Conservation (phyloP, 208 protist genomes). For the Strigomonas oncopelti region DNA sequence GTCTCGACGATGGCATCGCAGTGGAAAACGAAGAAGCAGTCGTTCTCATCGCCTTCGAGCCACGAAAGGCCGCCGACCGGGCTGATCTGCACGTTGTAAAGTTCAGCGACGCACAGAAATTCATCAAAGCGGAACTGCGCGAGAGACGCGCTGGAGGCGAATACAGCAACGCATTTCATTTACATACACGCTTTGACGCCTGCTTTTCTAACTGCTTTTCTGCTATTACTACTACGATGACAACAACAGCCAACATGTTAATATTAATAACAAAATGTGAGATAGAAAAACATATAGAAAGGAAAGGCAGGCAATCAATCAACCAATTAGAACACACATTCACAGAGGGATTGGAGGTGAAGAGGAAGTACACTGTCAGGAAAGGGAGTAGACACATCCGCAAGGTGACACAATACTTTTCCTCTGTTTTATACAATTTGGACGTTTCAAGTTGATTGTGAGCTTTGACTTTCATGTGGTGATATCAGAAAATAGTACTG, state of each 20-base stretch:
- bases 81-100: conserved; percentile 30
- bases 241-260: no score
- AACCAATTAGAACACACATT: no score
- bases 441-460: no score
- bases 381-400: no score
- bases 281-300: conserved; percentile 8
- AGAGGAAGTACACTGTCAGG: no score
- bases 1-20: conserved; percentile 11
- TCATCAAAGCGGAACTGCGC: conserved; percentile 50
- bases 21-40: conserved; percentile 44
- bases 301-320: no score
- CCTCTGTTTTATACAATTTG: no score
- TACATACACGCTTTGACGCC: not conserved
- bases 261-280: conserved; percentile 10
- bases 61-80: conserved; percentile 26
- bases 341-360: no score
- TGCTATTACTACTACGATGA: no score
- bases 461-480: no score
- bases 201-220: conserved; percentile 11
- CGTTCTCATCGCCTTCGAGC: conserved; percentile 19
- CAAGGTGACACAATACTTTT: no score
- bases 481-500: no score
- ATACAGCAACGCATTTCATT: conserved; percentile 70
- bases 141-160: conserved; percentile 62
- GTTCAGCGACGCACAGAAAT: conserved; percentile 40